Conservation (phyloP, 2,329 filamentous ascomycete genomes). For the Calonectria pseudoturangicola region DNA sequence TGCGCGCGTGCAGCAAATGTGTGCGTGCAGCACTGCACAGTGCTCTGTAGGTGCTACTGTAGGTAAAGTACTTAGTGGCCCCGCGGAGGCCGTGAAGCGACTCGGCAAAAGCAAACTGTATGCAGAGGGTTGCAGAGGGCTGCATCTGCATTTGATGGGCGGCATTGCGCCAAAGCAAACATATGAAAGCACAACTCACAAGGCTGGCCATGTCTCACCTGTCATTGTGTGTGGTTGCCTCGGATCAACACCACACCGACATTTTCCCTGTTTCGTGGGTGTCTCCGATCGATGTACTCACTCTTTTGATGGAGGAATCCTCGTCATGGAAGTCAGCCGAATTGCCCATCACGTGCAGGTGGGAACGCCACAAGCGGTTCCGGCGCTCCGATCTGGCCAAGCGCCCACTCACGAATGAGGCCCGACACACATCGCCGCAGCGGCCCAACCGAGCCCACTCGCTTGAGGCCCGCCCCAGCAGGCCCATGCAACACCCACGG, state of each 20-base stretch:
- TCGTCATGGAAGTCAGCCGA: conserved; percentile 43
- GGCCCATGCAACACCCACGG: conserved; percentile 25
- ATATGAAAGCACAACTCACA: conserved; percentile 34
- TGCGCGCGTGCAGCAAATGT: conserved; percentile 17
- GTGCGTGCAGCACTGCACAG: conserved; percentile 4
- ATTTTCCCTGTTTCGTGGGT: conserved; percentile 50
- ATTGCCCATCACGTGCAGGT: conserved; percentile 45
- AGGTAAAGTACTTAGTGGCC: conserved; percentile 2
- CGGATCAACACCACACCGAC: conserved; percentile 51
- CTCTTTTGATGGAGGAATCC: conserved; percentile 38
- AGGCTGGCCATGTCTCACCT: conserved; percentile 47
- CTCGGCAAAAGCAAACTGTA: conserved; percentile 25
- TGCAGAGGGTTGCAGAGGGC: conserved; percentile 37
- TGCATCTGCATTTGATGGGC: background rate
- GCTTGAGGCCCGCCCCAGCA: conserved; percentile 26
- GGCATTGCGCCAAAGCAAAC: conserved; percentile 21
- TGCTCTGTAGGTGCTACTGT: conserved; percentile 29
- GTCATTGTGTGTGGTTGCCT: conserved; percentile 35
- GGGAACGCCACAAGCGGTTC: conserved; percentile 43
- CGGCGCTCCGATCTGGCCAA: conserved; percentile 39
- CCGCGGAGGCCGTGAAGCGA: conserved; percentile 7
- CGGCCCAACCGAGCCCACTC: conserved; percentile 42
- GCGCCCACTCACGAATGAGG: conserved; percentile 37
- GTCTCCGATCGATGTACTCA: conserved; percentile 42
- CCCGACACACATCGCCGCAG: conserved; percentile 38